Evolutionary conservation across 805 yeast species (phyloP).

Genomic region (Candida nitratophila): DNA sequence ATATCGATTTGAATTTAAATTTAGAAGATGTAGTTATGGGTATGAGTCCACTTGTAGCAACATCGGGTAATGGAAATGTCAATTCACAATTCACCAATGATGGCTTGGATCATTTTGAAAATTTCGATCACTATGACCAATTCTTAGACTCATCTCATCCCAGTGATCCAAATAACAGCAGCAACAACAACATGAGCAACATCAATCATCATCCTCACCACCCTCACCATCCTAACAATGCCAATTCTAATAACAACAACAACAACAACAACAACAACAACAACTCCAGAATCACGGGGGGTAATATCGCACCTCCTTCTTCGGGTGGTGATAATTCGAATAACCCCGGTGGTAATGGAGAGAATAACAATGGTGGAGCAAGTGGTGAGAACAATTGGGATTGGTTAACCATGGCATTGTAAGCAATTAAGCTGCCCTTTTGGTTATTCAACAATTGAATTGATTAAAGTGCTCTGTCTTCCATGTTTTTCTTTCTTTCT

Average conservation of each 20-base stretch:
- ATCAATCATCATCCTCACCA: no score
- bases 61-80: background rate
- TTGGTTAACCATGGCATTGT: slow-evolving; percentile 39
- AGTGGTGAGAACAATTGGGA: slow-evolving; percentile 31
- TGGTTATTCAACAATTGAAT: no score
- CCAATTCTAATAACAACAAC: background rate
- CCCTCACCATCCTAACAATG: no score
- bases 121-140: slow-evolving; percentile 16
- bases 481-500: no score
- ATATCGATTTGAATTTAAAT: background rate
- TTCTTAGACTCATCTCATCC: slow-evolving; percentile 9
- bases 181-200: slow-evolving; percentile 1
- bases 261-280: slow-evolving; percentile 1
- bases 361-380: slow-evolving; percentile 3
- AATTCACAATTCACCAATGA: background rate
- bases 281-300: no score
- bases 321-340: background rate
- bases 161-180: background rate
- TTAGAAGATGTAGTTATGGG: slow-evolving; percentile 1
- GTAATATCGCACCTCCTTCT: no score
- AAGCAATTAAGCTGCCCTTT: no score
- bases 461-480: no score
- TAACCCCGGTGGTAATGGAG: slow-evolving; percentile 4
- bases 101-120: slow-evolving; percentile 6
- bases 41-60: background rate